Conservation (phyloP, 257 asterid genomes). For the Fraxinus excelsior region DNA sequence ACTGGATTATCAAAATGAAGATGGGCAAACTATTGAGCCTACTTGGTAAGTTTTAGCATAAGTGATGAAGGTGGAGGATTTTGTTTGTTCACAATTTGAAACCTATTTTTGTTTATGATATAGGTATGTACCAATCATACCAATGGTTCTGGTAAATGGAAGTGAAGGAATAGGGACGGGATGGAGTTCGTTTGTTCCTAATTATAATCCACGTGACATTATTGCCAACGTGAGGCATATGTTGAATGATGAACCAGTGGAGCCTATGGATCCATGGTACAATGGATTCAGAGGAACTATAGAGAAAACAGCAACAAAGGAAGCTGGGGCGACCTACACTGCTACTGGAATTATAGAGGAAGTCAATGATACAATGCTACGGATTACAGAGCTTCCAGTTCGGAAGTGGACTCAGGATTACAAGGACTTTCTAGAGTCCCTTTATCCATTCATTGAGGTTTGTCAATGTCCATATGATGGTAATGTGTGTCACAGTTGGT, state of each 20-base stretch:
- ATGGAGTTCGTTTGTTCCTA: slow-evolving; percentile 90
- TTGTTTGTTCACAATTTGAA: neutral
- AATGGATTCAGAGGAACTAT: slow-evolving; percentile 80
- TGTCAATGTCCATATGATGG: neutral
- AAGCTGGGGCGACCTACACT: slow-evolving; percentile 64
- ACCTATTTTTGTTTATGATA: slow-evolving; percentile 21
- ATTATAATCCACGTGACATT: slow-evolving; percentile 85
- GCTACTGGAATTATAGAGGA: slow-evolving; percentile 73
- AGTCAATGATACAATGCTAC: slow-evolving; percentile 60
- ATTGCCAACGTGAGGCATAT: slow-evolving; percentile 73
- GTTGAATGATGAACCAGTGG: slow-evolving; percentile 71
- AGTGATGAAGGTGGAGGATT: neutral
- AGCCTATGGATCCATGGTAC: slow-evolving; percentile 93
- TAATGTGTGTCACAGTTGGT: neutral
- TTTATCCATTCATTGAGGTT: slow-evolving; percentile 83
- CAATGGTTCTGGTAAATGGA: slow-evolving; percentile 90
- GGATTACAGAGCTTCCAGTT: slow-evolving; percentile 83
- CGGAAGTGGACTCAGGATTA: slow-evolving; percentile 94
- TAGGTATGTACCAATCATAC: slow-evolving; percentile 90
- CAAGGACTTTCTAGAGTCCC: slow-evolving; percentile 83
- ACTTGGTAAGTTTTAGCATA: slow-evolving; percentile 55
- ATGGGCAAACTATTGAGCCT: slow-evolving; percentile 93
- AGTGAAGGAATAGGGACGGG: slow-evolving; percentile 99
- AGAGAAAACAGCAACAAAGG: slow-evolving; percentile 69
- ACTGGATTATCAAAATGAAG: slow-evolving; percentile 84